Base-by-base conservation (phyloP, 371 early-diverging fungal genomes). In the Rhizopus arrhizus region DNA sequence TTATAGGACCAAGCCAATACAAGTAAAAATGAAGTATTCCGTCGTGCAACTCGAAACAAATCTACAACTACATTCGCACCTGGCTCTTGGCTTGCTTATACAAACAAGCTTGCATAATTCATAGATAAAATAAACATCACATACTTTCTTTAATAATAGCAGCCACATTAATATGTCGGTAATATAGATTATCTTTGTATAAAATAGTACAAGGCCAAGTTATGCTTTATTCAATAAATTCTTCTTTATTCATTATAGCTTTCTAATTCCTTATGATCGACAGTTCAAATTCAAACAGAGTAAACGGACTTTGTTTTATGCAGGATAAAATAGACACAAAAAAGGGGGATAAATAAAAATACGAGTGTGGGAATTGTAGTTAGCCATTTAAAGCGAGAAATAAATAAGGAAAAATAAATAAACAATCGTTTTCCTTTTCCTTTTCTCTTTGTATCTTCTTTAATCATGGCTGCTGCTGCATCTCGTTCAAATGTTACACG, bases 31-130 rank as follows among this genome's bases (percentile, higher is more conserved):
- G 77, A 78, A 35, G 65, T 68, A 16, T 58, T 74, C 49, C 75
- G 81, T 52, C 78, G 82, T 32, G 82, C 71, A 48, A 82, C 82
- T 32, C 70, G 85, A 32, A 79, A 72, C 47, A 82, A 75, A 65
- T 62, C 70, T 31, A 59, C 65, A 33, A 63, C 66, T 13, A 63
- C 68, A 15, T 54, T 52, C 41, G 63, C 75, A 13, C 55, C 65
- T 41, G 75, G 78, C 5, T 72, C 78, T 48, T 78, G 75, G 75
- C 62, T 69, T 16, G 61, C 73, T n/a, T 78, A 78, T 54, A 65
- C 59, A 53, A 78, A 78, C 42, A 78, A 71, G 62, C 61, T 63
- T 35, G 72, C 72, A 9, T 70, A 65, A 56, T 28, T 10, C 22
- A 48, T 32, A 29, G 49, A 48, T 8, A 28, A 43, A 43, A 43